Evolutionary conservation across 1,284 basidiomycete species (phyloP), one percentile per base, ranked within the genome.

Genomic region (Cutaneotrichosporon cutaneum): DNA sequence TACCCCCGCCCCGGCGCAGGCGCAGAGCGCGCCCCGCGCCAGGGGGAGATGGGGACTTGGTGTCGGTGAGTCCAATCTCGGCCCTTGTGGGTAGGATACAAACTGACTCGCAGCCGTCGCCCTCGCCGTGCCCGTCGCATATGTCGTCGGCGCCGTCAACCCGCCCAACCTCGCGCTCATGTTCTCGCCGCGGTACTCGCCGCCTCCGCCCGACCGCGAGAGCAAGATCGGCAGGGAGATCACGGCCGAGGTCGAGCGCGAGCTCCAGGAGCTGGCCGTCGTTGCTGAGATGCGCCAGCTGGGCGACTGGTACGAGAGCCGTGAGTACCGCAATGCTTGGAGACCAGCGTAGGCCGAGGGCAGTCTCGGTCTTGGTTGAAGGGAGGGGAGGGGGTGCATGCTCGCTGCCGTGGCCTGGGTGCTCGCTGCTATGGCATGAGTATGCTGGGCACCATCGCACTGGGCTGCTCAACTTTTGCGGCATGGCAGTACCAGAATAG

Each of bases 131-230:
- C 73, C 74, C 16, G 65, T 69, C 10, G 67, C 68, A 30, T 81
- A 75, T 66, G 57, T 79, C 39, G 63, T 82, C 11, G 88, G 88
- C 18, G 83, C 86, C 11, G 73, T 88, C 54, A 88, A 85, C 75
- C 88, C 88, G 2, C 87, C 87, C 1, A 75, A 83, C 13, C 71
- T 86, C 59, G 78, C 85, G 35, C 81, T 83, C 53, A 82, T 90
- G 61, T 78, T 93, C 58, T 88, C 85, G 58, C 91, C 91, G 11
- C 84, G 87, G 8, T 81, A 85, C 5, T 86, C 89, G 0, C 89
- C 90, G 1, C 84, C 88, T 0, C 87, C 90, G 0, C 80, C 81
- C 0, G 83, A 87, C 60, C 82, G 84, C 0, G 82, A 86, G 58
- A 85, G 88, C 0, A 83, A 85, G 0, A 84, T 87, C 67, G 86